Percentiles rank a stretch among this genome's conserved stretches.
Conservation (phyloP, 2,329 filamentous ascomycete genomes). For the Ophiostoma sp. region DNA sequence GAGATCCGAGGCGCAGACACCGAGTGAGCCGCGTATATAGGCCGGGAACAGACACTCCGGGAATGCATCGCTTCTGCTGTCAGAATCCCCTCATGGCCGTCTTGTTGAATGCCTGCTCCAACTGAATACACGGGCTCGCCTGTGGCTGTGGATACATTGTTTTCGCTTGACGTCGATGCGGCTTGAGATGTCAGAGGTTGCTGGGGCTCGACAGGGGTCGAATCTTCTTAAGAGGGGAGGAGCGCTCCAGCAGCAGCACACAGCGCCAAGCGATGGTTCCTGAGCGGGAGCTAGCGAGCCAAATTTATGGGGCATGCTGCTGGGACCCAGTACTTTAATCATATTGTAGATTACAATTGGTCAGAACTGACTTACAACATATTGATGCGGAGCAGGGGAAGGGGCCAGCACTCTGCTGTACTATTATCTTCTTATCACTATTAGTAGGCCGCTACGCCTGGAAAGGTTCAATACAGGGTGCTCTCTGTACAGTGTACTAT, state of each 20-base stretch:
- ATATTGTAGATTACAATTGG: background rate
- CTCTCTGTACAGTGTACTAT: too few relatives aligned
- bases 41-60: background rate
- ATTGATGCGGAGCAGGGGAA: background rate
- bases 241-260: background rate
- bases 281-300: slow-evolving; percentile 19
- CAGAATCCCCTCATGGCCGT: background rate
- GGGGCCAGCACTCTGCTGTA: background rate
- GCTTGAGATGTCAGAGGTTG: slow-evolving; percentile 30
- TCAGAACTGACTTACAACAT: background rate
- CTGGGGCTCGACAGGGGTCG: slow-evolving; percentile 9
- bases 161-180: slow-evolving; percentile 30
- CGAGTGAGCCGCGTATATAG: background rate
- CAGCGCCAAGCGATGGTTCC: slow-evolving; percentile 1
- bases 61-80: too few relatives aligned
- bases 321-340: slow-evolving; percentile 17
- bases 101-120: background rate
- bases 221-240: background rate
- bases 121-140: background rate
- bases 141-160: background rate
- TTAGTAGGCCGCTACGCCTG: background rate
- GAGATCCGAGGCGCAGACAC: background rate
- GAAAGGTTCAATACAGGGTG: background rate
- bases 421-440: background rate
- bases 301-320: background rate